Evolutionary conservation across 306 rosid genomes (phyloP).

Genomic region (Morella rubra): DNA sequence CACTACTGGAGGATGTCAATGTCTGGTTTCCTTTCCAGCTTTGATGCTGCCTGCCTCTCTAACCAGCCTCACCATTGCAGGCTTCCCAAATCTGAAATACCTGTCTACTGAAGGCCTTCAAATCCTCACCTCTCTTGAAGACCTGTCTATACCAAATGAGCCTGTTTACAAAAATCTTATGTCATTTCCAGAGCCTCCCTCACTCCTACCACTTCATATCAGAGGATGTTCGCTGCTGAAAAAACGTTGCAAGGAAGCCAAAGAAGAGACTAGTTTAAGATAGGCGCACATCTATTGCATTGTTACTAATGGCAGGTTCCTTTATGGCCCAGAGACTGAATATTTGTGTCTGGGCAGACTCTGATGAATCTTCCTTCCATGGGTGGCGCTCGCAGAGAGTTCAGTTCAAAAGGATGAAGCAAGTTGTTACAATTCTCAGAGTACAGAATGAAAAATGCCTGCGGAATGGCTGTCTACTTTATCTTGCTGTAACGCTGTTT

Average conservation of each 20-base stretch:
- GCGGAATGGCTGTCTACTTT: too few species aligned
- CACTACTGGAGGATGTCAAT: neutral
- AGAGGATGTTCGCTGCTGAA: neutral
- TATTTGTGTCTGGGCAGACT: too few species aligned
- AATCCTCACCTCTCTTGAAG: conserved; percentile 33
- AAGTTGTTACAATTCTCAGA: too few species aligned
- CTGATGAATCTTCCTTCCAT: too few species aligned
- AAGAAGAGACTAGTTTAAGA: neutral
- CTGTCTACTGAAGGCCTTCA: conserved; percentile 17
- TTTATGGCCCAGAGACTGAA: neutral
- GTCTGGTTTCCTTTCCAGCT: too few species aligned
- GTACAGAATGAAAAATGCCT: too few species aligned
- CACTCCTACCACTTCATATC: neutral
- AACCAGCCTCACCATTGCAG: neutral
- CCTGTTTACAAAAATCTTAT: too few species aligned
- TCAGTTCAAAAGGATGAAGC: too few species aligned
- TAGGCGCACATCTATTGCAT: conserved; percentile 10
- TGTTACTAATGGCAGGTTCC: neutral
- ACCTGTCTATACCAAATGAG: too few species aligned
- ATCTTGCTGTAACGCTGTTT: too few species aligned
- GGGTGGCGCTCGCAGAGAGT: too few species aligned
- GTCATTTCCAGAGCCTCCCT: conserved; percentile 7
- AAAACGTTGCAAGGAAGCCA: neutral
- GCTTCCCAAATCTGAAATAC: conserved; percentile 15
- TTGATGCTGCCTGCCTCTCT: conserved; percentile 19